Percentiles rank a stretch among this genome's conserved stretches.
Conservation (phyloP, 169 alveolate species). For the Besnoitia besnoiti region DNA sequence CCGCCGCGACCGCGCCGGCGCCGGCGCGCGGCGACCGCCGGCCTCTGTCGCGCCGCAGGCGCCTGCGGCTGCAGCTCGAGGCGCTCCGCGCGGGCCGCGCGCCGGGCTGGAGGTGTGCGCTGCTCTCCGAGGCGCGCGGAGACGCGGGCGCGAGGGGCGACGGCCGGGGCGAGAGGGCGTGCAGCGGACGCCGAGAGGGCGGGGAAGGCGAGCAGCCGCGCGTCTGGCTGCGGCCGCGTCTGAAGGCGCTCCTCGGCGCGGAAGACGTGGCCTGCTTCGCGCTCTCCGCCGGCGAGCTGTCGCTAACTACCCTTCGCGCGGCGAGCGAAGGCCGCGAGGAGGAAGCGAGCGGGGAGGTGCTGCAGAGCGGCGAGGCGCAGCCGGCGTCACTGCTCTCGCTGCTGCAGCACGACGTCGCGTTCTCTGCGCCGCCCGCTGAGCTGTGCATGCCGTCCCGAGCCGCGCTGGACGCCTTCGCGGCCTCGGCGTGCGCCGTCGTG, state of each 20-base stretch:
- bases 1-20: neutral
- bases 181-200: neutral
- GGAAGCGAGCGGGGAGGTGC: neutral
- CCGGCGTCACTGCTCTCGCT: neutral
- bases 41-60: neutral
- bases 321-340: neutral
- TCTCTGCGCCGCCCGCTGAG: neutral
- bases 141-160: neutral
- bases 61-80: neutral
- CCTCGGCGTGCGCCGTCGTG: no score
- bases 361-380: neutral
- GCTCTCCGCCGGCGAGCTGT: neutral
- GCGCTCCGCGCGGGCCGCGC: neutral
- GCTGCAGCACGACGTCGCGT: neutral
- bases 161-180: neutral
- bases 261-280: conserved; percentile 3
- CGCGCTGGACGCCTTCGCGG: neutral
- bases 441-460: conserved; percentile 24
- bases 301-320: neutral
- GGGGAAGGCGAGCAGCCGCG: neutral
- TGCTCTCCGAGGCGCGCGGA: neutral
- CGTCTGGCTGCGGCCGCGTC: conserved; percentile 10
- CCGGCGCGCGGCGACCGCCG: neutral
- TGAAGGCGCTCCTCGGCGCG: neutral
- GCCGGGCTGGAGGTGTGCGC: neutral